These are phyloP conservation scores for Beauveria pseudobassiana DNA, from an alignment of 2,329 filamentous ascomycete species.

Conservation along the genomic window DNA sequence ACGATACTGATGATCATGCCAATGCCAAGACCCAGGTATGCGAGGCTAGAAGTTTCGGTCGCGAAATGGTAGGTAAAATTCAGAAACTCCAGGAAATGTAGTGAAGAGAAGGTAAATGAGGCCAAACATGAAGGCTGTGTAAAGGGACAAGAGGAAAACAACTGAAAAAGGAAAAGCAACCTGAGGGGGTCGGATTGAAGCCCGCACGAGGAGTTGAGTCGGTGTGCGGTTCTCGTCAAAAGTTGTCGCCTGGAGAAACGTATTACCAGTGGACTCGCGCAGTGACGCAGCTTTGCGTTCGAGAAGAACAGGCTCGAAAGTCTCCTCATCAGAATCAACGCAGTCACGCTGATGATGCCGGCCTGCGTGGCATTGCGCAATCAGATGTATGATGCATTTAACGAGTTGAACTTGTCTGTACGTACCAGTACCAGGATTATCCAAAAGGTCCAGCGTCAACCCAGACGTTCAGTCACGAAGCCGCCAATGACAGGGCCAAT, in stretches of 20 bases:
- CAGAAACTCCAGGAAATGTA: conserved; percentile 29
- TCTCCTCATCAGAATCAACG: conserved; percentile 23
- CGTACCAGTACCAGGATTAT: conserved; percentile 36
- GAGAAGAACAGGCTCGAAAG: conserved; percentile 22
- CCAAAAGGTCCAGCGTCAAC: conserved; percentile 45
- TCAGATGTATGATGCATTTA: not conserved
- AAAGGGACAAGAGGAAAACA: conserved; percentile 30
- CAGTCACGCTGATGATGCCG: not conserved
- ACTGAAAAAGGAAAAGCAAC: conserved; percentile 36
- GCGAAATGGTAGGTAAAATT: conserved; percentile 26
- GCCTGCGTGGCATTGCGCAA: not conserved
- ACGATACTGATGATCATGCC: conserved; percentile 23
- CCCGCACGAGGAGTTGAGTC: conserved; percentile 22
- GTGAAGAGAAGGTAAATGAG: conserved; percentile 31
- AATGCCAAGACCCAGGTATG: conserved; percentile 44
- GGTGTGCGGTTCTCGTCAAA: conserved; percentile 11
- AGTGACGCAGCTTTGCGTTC: conserved; percentile 22
- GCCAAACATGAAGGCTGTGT: conserved; percentile 29
- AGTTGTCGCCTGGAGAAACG: conserved; percentile 13
- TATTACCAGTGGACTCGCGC: conserved; percentile 24
- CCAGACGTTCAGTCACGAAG: conserved; percentile 36
- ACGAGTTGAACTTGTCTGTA: not conserved
- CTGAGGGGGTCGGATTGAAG: conserved; percentile 31
- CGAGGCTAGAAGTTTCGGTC: conserved; percentile 23
- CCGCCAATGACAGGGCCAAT: conserved; percentile 31